Evolutionary conservation across 2,329 filamentous ascomycete species (phyloP).

Genomic region (Calonectria multiphialidica): DNA sequence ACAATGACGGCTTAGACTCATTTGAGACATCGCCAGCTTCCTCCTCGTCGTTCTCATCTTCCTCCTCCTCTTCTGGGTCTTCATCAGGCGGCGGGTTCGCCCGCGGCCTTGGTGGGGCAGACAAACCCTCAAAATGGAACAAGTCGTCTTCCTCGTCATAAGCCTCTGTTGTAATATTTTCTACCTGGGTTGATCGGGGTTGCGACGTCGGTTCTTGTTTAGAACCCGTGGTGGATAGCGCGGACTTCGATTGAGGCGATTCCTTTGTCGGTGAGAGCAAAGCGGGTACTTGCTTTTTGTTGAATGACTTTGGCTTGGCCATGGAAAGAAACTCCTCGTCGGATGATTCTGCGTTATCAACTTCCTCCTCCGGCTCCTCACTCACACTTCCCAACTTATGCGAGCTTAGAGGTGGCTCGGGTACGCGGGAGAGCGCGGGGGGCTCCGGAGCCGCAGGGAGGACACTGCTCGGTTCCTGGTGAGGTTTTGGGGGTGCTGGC

Average conservation of each 20-base stretch:
- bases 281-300: constrained; percentile 40
- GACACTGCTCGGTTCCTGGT: constrained; percentile 13
- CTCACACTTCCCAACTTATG: constrained; percentile 40
- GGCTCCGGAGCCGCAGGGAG: constrained; percentile 33
- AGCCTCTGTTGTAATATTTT: constrained; percentile 9
- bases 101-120: constrained; percentile 44
- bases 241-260: constrained; percentile 16
- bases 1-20: constrained; percentile 45
- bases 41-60: constrained; percentile 43
- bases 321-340: constrained; percentile 58
- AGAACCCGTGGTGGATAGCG: constrained; percentile 7
- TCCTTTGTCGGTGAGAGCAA: constrained; percentile 31
- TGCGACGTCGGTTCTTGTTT: constrained; percentile 20
- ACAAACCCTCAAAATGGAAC: constrained; percentile 59
- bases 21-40: constrained; percentile 47
- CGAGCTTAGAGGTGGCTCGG: constrained; percentile 32
- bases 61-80: constrained; percentile 48
- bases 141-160: constrained; percentile 53
- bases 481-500: constrained; percentile 11
- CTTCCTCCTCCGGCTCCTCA: constrained; percentile 41
- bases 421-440: constrained; percentile 27
- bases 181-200: background rate
- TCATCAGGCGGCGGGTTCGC: constrained; percentile 40
- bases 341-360: constrained; percentile 49
- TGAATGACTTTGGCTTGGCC: constrained; percentile 49